Base-by-base conservation (phyloP, 306 rosid genomes). In the Herpetospermum pedunculosum region DNA sequence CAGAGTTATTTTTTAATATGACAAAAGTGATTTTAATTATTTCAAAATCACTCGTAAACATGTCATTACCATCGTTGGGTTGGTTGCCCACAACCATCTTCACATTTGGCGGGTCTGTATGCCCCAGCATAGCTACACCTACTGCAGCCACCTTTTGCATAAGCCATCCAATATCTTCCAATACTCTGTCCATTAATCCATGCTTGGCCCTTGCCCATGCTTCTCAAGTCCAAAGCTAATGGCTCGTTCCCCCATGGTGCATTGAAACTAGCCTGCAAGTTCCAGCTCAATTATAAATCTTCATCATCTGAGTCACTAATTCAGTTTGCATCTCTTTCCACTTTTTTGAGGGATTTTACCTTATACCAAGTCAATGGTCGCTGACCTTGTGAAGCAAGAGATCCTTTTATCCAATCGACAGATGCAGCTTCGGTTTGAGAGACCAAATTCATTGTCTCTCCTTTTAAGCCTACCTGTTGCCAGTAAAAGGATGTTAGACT, bases 161-260 rank as follows among this genome's bases (percentile, higher is more conserved):
- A 94, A 77, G 80, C 85, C 88, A 84, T 85, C 99, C 99, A 94
- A 76, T 94, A 94, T 79, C 99, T 87, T 78, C 99, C 99, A 41
- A 94, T 89, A 78, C 96, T 91, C 52, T 89, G 89, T 25, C 99
- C 99, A 75, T 95, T 95, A 88, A 95, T 85, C 99, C 99, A 95
- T 25, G 83, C 92, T 85, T 95, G 99, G 76, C 99, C 99, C 71
- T 91, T 95, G 76, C 96, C 99, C 99, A 95, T 95, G 37, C 91
- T 88, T 13, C 83, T 76, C 80, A 95, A 50, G 88, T 95, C 96
- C 84, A 95, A 81, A 49, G 90, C 99, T 88, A 95, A 57, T 64
- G 96, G 89, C 74, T 88, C 96, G 38, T 77, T 64, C 67, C 96
- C 97, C 25, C 28, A 30, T 0, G 97, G 99, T 52, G 96, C 91